Conservation (phyloP, 202 grass and related monocot species). For the Carex arenaria region DNA sequence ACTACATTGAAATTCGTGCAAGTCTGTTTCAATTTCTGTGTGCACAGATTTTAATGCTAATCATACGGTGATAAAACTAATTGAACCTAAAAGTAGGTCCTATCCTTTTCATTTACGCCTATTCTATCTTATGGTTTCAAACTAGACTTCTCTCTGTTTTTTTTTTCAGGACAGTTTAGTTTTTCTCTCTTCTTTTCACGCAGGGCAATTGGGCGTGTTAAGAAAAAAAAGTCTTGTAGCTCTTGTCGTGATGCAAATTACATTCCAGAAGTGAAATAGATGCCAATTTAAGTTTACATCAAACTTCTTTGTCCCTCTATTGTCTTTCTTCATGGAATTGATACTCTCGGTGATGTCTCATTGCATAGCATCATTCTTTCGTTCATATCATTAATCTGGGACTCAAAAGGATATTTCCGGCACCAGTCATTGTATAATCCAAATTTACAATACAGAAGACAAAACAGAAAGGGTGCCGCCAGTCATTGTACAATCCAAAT, state of each 20-base stretch:
- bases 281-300: not conserved
- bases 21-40: no score
- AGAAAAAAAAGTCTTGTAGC: not conserved
- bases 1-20: no score
- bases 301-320: not conserved
- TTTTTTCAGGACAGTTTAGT: no score
- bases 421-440: not conserved
- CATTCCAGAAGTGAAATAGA: not conserved
- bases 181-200: no score
- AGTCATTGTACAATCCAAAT: not conserved
- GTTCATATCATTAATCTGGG: not conserved
- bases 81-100: no score
- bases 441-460: not conserved
- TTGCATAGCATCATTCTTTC: not conserved
- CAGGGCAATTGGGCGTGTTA: no score
- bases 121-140: no score
- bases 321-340: not conserved
- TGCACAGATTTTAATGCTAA: no score
- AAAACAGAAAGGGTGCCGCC: not conserved
- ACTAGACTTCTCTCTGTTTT: no score
- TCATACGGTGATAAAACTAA: no score
- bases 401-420: not conserved
- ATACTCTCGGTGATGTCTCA: not conserved
- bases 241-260: not conserved
- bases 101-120: no score